Base-by-base conservation (phyloP, 2,329 filamentous ascomycete species). In the Cercospora nicotianae region DNA sequence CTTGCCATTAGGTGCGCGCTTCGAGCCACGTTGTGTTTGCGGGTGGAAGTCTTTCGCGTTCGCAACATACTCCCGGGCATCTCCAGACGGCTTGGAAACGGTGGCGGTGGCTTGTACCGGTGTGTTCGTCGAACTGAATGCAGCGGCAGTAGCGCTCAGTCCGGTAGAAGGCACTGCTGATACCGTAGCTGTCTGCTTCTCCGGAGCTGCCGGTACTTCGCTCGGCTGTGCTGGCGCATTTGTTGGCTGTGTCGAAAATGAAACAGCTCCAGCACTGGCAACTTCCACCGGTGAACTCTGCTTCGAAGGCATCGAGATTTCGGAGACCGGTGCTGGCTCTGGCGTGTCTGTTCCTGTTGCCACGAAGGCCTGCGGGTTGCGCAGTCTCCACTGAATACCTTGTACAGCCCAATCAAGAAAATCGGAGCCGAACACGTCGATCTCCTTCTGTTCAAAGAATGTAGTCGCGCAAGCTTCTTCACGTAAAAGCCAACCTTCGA, bases 391-490 rank as follows among this genome's bases (percentile, higher is more conserved):
- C 63, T 74, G 72, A 28, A 74, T 70, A 55, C 51, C 36, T n/a
- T 64, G 55, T 23, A 72, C 64, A 26, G 63, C 71, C 33, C 62
- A 20, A 10, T 57, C 60, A 45, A 74, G 69, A 42, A 75, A 68
- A 20, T 72, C 70, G 26, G 63, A 61, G 20, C 69, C 71, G 60
- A 69, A 73, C 39, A 64, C 33, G 16, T 67, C 57, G 18, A 73
- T 59, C 48, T 75, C 67, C 7, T 66, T 20, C 4, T 61, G 28
- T 23, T 66, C 66, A 62, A 77, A 75, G 64, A 76, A 76, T 8
- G 74, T 73, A 36, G 59, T 65, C 2, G 71, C 70, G 33, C 67
- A 61, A 26, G 67, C 70, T 23, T 72, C 71, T 3, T 60, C 57
- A 10, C 59, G 68, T 61, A 72, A 66, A 12, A 77, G 61, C 33